Evolutionary conservation across 768 basidiomycete genomes (phyloP).

Genomic region (Strobilomyces dryophilus): DNA sequence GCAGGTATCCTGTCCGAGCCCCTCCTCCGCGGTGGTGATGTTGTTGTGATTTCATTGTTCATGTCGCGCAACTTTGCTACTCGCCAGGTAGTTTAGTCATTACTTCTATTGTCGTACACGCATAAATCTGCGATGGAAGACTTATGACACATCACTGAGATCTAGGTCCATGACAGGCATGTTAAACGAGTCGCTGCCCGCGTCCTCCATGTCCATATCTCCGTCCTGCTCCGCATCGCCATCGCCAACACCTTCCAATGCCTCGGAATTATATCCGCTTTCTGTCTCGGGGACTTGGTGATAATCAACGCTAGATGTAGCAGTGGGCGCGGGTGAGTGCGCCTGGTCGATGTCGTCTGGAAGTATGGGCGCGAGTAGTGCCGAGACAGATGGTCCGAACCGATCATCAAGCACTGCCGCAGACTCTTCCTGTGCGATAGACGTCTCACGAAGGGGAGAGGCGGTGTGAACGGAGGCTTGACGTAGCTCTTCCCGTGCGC

Average conservation of each 20-base stretch:
- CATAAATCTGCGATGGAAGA: background rate
- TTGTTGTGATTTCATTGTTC: background rate
- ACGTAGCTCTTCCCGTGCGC: slow-evolving; percentile 37
- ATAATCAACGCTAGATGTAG: slow-evolving; percentile 45
- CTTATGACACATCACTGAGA: slow-evolving; percentile 22
- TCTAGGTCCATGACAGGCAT: slow-evolving; percentile 29
- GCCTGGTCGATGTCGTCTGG: slow-evolving; percentile 33
- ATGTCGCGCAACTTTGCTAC: background rate
- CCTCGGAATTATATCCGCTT: slow-evolving; percentile 57
- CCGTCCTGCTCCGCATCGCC: slow-evolving; percentile 25
- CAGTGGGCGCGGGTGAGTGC: slow-evolving; percentile 50
- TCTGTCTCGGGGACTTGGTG: slow-evolving; percentile 37
- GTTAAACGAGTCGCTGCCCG: slow-evolving; percentile 11
- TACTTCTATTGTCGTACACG: background rate
- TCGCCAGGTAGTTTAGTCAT: background rate
- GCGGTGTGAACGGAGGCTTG: slow-evolving; percentile 22
- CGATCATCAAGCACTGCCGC: slow-evolving; percentile 24
- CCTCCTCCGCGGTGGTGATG: slow-evolving; percentile 40
- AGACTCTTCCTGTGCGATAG: slow-evolving; percentile 28
- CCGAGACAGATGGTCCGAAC: slow-evolving; percentile 23
- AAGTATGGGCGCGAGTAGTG: slow-evolving; percentile 22
- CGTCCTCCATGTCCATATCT: slow-evolving; percentile 22
- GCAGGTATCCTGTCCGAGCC: slow-evolving; percentile 41
- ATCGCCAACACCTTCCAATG: slow-evolving; percentile 28
- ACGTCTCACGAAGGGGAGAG: slow-evolving; percentile 26